Evolutionary conservation across 2,329 filamentous ascomycete genomes (phyloP).

Genomic region (Plectosphaerella plurivora): DNA sequence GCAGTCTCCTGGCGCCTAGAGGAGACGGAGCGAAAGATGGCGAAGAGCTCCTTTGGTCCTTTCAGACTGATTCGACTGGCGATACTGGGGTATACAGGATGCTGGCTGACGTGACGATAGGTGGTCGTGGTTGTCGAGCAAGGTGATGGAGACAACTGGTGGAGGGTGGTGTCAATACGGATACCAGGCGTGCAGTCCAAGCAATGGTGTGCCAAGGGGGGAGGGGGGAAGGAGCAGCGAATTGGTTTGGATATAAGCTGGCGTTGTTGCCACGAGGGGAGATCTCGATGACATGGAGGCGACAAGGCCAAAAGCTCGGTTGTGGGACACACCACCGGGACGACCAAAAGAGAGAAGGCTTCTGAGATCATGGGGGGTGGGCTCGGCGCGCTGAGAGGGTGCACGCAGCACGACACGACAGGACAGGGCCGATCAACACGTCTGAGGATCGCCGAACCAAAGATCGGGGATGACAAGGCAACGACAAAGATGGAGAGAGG

Average conservation of each 20-base stretch:
- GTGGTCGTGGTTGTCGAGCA: neutral
- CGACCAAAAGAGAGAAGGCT: conserved; percentile 9
- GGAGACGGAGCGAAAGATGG: no score
- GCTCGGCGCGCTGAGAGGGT: conserved; percentile 4
- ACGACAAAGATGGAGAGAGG: no score
- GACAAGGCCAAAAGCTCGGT: conserved; percentile 12
- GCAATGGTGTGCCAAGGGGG: neutral
- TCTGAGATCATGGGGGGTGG: conserved; percentile 10
- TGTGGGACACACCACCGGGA: conserved; percentile 12
- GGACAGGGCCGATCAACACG: no score
- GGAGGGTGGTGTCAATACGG: neutral
- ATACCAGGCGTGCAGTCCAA: no score
- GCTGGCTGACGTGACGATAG: neutral
- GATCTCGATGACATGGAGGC: conserved; percentile 14
- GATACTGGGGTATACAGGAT: neutral
- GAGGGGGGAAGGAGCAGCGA: conserved; percentile 1
- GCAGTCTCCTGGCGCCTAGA: no score
- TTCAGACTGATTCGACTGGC: no score
- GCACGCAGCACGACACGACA: neutral
- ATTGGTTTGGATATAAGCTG: conserved; percentile 12
- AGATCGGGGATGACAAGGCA: no score
- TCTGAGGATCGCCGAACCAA: no score
- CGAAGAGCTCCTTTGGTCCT: no score
- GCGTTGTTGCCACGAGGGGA: conserved; percentile 8
- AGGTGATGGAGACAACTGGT: no score